Evolutionary conservation across 192 early-diverging fungal species (phyloP).

Genomic region (Entomortierella chlamydospora): DNA sequence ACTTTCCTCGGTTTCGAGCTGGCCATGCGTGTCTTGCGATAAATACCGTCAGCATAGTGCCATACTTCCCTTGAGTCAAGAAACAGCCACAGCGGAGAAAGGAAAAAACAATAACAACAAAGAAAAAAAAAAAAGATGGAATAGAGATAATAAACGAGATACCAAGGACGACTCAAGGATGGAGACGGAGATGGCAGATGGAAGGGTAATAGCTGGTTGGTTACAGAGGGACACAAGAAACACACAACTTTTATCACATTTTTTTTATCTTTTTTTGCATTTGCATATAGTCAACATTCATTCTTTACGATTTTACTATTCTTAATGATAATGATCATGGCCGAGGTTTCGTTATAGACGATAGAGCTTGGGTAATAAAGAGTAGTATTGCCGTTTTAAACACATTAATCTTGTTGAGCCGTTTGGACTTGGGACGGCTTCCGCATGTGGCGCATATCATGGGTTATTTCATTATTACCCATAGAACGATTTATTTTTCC

Average conservation of each 20-base stretch:
- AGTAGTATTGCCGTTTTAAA: too few species aligned
- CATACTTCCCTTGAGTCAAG: not conserved
- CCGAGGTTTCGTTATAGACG: not conserved
- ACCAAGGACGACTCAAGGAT: not conserved
- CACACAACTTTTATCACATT: not conserved
- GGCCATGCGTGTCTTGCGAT: slow-evolving; percentile 61
- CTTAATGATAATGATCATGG: slow-evolving; percentile 32
- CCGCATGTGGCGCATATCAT: too few species aligned
- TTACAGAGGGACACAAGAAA: not conserved
- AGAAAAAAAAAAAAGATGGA: not conserved
- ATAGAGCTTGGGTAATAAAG: not conserved
- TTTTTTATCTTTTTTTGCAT: not conserved
- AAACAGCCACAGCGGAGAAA: too few species aligned
- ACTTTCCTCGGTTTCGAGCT: slow-evolving; percentile 89
- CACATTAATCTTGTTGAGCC: too few species aligned
- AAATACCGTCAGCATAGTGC: slow-evolving; percentile 8
- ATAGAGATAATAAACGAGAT: not conserved
- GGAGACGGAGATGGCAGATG: not conserved
- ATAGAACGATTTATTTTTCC: too few species aligned
- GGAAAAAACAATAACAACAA: not conserved
- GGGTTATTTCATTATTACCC: too few species aligned
- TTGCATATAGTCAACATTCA: not conserved
- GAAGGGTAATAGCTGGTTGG: too few species aligned
- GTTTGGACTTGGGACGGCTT: too few species aligned
- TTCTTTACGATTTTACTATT: not conserved